These are phyloP conservation scores for Leccinum holopus DNA, from an alignment of 1,284 basidiomycete species.

Conservation along the genomic window DNA sequence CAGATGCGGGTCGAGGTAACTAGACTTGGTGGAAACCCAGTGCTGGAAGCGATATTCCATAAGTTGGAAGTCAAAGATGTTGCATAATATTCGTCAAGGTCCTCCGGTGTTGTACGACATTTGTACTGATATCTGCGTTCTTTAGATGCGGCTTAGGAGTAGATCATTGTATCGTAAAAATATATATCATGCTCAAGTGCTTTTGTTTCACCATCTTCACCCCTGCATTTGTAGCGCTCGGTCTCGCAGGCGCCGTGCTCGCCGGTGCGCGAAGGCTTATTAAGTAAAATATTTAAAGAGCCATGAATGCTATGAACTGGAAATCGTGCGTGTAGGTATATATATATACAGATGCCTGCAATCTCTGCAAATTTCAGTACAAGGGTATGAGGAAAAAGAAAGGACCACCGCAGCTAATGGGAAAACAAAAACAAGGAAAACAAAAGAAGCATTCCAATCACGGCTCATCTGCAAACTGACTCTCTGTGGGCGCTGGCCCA, in stretches of 20 bases:
- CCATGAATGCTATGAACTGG: neutral
- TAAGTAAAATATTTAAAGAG: neutral
- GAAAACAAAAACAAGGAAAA: neutral
- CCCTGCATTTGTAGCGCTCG: too few relatives aligned
- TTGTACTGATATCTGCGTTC: neutral
- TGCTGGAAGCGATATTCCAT: neutral
- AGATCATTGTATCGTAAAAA: neutral
- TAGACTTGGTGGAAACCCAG: neutral
- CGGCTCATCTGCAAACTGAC: conserved; percentile 39
- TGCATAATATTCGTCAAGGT: neutral
- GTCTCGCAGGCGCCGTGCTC: neutral
- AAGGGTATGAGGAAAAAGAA: neutral
- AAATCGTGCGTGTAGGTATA: neutral
- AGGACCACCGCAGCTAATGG: neutral
- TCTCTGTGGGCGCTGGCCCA: conserved; percentile 43
- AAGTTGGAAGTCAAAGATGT: neutral
- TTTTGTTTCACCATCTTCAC: neutral
- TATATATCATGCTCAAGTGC: neutral
- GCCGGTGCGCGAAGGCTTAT: neutral
- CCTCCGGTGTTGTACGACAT: neutral
- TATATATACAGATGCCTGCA: neutral
- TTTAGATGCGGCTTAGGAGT: neutral
- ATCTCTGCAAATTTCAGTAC: neutral
- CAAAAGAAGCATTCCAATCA: conserved; percentile 4
- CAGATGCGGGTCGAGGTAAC: neutral